Evolutionary conservation across 164 flowering plant genomes (phyloP).

Genomic region (Piper betle): DNA sequence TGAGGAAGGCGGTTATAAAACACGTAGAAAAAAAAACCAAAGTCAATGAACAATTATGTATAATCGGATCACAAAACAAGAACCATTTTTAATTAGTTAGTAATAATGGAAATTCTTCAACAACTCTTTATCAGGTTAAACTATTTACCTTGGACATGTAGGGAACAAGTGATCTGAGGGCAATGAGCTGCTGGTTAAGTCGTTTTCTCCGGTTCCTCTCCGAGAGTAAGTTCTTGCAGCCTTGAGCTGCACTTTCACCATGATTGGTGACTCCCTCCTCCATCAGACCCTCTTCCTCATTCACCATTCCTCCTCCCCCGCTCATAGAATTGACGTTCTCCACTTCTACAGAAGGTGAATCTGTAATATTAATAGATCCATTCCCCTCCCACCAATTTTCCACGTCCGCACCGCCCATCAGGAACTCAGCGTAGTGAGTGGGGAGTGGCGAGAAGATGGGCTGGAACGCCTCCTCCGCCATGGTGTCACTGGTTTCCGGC

Average conservation of each 20-base stretch:
- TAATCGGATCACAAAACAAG: no score
- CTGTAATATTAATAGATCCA: neutral
- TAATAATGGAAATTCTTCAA: no score
- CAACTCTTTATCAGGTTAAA: no score
- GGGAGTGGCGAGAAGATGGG: neutral
- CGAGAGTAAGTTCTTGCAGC: neutral
- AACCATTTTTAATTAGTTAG: no score
- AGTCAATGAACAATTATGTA: no score
- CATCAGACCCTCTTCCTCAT: neutral
- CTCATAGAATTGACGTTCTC: neutral
- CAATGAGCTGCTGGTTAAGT: conserved; percentile 1
- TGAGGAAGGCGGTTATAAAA: no score
- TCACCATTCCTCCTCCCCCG: neutral
- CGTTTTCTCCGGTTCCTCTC: neutral
- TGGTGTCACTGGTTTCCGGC: neutral
- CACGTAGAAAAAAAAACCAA: no score
- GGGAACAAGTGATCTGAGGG: neutral
- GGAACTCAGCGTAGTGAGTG: no score
- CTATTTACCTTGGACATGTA: neutral
- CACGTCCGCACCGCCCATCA: conserved; percentile 1
- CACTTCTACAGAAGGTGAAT: neutral
- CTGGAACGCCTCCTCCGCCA: neutral
- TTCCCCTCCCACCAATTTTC: neutral
- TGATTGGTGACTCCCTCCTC: neutral
- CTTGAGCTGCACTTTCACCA: neutral